Conservation (phyloP, 2,329 filamentous ascomycete species). For the Sphaerulina musiva region DNA sequence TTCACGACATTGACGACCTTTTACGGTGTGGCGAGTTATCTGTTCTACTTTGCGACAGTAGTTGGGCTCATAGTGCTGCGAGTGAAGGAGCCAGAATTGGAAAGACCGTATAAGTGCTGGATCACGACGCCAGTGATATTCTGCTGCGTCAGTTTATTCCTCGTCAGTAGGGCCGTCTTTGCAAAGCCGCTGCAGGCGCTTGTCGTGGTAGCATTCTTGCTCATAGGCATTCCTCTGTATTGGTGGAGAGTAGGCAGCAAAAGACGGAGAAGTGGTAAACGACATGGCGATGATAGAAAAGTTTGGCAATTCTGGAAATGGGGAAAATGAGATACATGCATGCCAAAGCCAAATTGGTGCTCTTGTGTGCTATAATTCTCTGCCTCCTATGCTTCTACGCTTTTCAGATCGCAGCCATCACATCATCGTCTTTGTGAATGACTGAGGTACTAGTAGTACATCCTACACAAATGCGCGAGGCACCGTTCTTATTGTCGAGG, state of each 20-base stretch:
- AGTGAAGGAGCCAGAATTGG: slow-evolving; percentile 77
- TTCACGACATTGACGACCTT: slow-evolving; percentile 91
- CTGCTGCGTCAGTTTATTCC: slow-evolving; percentile 91
- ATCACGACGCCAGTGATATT: slow-evolving; percentile 96
- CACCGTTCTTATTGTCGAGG: no score
- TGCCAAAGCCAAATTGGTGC: neutral
- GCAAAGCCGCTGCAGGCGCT: slow-evolving; percentile 85
- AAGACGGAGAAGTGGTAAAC: slow-evolving; percentile 23
- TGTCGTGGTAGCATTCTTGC: slow-evolving; percentile 77
- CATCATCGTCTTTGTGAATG: no score
- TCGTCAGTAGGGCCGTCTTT: slow-evolving; percentile 82
- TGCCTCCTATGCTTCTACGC: neutral
- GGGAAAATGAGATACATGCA: slow-evolving; percentile 11
- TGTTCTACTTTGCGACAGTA: slow-evolving; percentile 94
- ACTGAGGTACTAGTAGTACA: no score
- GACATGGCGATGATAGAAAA: slow-evolving; percentile 23
- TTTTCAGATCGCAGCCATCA: neutral
- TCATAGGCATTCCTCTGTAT: slow-evolving; percentile 78
- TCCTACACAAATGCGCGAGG: no score
- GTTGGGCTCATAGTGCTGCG: slow-evolving; percentile 86
- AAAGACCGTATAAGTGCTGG: slow-evolving; percentile 91
- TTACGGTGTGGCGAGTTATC: slow-evolving; percentile 94
- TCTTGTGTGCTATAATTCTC: neutral
- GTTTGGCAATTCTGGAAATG: slow-evolving; percentile 41
- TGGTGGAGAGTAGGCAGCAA: slow-evolving; percentile 73